These are phyloP conservation scores for Capsella rubella DNA, from an alignment of 441 rosid genomes.

Conservation along the genomic window DNA sequence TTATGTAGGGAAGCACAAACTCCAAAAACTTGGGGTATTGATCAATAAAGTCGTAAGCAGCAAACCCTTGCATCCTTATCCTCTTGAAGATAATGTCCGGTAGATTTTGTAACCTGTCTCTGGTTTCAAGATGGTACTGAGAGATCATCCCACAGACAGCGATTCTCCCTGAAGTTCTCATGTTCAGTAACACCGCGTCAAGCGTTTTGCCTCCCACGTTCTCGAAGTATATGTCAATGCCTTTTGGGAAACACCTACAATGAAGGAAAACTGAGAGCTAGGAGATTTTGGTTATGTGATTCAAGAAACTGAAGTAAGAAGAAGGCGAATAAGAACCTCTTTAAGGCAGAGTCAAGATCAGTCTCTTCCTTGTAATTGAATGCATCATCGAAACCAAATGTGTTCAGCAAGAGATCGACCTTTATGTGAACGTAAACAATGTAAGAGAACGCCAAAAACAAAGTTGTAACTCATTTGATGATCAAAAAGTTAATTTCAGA, in stretches of 20 bases:
- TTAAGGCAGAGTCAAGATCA: conserved; percentile 49
- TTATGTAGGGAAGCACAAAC: conserved; percentile 44
- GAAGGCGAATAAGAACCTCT: conserved; percentile 43
- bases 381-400: conserved; percentile 51
- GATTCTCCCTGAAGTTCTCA: conserved; percentile 55
- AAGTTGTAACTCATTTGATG: too few species aligned
- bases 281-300: conserved; percentile 28
- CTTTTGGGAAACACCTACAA: conserved; percentile 59
- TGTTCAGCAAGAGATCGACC: conserved; percentile 54
- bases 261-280: neutral
- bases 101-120: conserved; percentile 48
- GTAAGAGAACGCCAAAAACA: neutral
- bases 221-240: conserved; percentile 77
- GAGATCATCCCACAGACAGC: conserved; percentile 65
- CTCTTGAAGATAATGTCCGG: conserved; percentile 36
- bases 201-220: conserved; percentile 73
- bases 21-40: conserved; percentile 44
- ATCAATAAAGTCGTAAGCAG: conserved; percentile 39
- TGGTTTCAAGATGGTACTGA: conserved; percentile 54
- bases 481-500: neutral
- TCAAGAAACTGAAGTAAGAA: neutral
- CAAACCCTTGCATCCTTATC: conserved; percentile 52
- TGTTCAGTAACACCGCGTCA: conserved; percentile 64
- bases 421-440: conserved; percentile 13
- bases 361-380: conserved; percentile 61